Evolutionary conservation across 1,139 yeast genomes (phyloP).

Genomic region (Pichia inconspicua): DNA sequence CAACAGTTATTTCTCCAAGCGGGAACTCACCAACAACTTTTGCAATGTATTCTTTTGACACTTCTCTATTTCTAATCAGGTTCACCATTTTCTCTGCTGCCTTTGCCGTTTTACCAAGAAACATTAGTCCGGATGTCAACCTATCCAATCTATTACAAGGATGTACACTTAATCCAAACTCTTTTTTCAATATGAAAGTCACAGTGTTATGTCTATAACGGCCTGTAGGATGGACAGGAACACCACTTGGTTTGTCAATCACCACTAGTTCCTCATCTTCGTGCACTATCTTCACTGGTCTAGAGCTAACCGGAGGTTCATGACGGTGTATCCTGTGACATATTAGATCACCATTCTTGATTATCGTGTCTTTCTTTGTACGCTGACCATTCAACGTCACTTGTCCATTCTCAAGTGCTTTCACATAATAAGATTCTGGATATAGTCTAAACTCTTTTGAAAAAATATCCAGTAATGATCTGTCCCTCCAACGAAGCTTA

Average conservation of each 20-base stretch:
- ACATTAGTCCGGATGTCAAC: constrained; percentile 91
- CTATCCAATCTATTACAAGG: constrained; percentile 91
- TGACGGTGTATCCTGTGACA: constrained; percentile 80
- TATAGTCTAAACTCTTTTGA: constrained; percentile 78
- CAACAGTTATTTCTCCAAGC: constrained; percentile 42
- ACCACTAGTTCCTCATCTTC: constrained; percentile 77
- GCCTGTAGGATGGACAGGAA: constrained; percentile 97
- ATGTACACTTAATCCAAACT: constrained; percentile 56
- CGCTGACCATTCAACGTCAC: constrained; percentile 63
- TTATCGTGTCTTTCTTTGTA: constrained; percentile 57
- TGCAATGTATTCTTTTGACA: constrained; percentile 78
- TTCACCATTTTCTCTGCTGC: constrained; percentile 75
- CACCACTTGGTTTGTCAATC: constrained; percentile 89
- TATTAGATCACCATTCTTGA: constrained; percentile 79
- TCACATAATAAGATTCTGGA: constrained; percentile 57
- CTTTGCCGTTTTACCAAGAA: constrained; percentile 72
- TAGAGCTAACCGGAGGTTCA: constrained; percentile 80
- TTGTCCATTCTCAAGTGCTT: constrained; percentile 62
- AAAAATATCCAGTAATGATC: constrained; percentile 71
- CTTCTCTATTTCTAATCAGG: constrained; percentile 69
- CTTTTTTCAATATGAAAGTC: constrained; percentile 71
- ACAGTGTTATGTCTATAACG: constrained; percentile 80
- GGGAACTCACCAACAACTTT: constrained; percentile 85
- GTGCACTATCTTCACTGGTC: constrained; percentile 61
- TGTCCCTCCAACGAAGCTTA: constrained; percentile 84